Conservation (phyloP, 306 rosid species). For the Rosa multiflora region DNA sequence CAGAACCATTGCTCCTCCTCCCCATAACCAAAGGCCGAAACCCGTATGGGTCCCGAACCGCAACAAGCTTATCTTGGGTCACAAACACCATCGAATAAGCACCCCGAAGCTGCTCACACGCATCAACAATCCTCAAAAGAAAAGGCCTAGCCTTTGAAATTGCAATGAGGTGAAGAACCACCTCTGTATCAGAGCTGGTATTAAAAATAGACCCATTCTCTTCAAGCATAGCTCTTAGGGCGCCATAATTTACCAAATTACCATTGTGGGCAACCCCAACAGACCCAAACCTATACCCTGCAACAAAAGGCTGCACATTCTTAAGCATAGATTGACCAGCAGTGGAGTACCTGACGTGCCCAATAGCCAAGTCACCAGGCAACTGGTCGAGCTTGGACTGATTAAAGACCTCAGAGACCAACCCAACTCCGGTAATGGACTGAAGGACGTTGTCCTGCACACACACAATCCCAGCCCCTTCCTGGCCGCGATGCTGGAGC, state of each 20-base stretch:
- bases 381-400: slow-evolving; percentile 57
- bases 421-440: slow-evolving; percentile 71
- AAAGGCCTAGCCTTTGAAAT: slow-evolving; percentile 75
- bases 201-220: slow-evolving; percentile 85
- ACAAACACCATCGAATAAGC: slow-evolving; percentile 83
- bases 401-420: slow-evolving; percentile 75
- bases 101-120: slow-evolving; percentile 84
- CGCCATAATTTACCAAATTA: slow-evolving; percentile 71
- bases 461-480: slow-evolving; percentile 85
- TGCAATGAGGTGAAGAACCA: slow-evolving; percentile 86
- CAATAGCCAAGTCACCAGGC: slow-evolving; percentile 67
- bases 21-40: slow-evolving; percentile 96
- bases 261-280: slow-evolving; percentile 94
- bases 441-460: slow-evolving; percentile 54
- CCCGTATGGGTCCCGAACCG: slow-evolving; percentile 78
- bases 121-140: slow-evolving; percentile 69
- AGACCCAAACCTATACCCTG: slow-evolving; percentile 75
- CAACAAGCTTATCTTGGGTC: slow-evolving; percentile 77
- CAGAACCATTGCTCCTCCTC: slow-evolving; percentile 82
- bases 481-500: slow-evolving; percentile 96
- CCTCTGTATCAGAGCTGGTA: slow-evolving; percentile 89
- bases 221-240: slow-evolving; percentile 63
- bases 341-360: slow-evolving; percentile 87
- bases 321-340: slow-evolving; percentile 77
- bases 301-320: slow-evolving; percentile 91